A percentile compares a stretch with the other conserved stretches of the same genome.
These are phyloP conservation scores for Teratosphaeria gauchensis DNA, from an alignment of 2,329 filamentous ascomycete genomes.

Conservation along the genomic window DNA sequence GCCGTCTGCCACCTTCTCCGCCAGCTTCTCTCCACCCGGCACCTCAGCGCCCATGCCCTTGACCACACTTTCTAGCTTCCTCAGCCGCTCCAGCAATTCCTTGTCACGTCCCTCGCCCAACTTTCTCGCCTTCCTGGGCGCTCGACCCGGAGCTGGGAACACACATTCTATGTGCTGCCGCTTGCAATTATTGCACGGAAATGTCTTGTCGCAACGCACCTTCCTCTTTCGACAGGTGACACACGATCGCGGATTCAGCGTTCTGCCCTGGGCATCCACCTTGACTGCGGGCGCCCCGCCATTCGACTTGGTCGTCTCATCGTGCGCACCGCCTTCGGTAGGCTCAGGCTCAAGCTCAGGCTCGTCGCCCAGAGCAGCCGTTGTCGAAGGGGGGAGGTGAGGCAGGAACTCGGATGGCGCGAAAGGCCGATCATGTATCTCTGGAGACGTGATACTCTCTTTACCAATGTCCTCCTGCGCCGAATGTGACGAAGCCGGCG, in stretches of 20 bases:
- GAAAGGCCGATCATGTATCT: not conserved
- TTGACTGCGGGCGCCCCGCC: slow-evolving; percentile 5
- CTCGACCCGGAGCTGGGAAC: slow-evolving; percentile 64
- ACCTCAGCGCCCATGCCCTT: slow-evolving; percentile 45
- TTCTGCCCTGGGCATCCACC: slow-evolving; percentile 24
- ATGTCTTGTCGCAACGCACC: slow-evolving; percentile 69
- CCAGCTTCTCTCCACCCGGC: slow-evolving; percentile 15
- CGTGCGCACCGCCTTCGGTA: not conserved
- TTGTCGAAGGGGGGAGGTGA: slow-evolving; percentile 14
- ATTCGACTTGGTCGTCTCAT: not conserved
- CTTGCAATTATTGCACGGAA: slow-evolving; percentile 67
- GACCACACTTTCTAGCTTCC: slow-evolving; percentile 67
- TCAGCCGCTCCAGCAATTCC: slow-evolving; percentile 62
- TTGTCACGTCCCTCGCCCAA: slow-evolving; percentile 48
- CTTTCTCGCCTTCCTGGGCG: slow-evolving; percentile 58
- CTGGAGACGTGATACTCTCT: not conserved
- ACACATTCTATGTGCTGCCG: slow-evolving; percentile 62
- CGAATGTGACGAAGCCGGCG: not conserved
- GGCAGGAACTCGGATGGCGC: slow-evolving; percentile 17
- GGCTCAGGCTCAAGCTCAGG: not conserved
- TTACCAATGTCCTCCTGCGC: not conserved
- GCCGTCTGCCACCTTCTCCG: slow-evolving; percentile 17
- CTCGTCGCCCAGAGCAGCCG: slow-evolving; percentile 6
- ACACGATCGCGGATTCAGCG: slow-evolving; percentile 35
- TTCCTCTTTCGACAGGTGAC: slow-evolving; percentile 50